phyloP scores from a whole-genome alignment of 1,284 basidiomycete species.

The Irpex sp. region DNA sequence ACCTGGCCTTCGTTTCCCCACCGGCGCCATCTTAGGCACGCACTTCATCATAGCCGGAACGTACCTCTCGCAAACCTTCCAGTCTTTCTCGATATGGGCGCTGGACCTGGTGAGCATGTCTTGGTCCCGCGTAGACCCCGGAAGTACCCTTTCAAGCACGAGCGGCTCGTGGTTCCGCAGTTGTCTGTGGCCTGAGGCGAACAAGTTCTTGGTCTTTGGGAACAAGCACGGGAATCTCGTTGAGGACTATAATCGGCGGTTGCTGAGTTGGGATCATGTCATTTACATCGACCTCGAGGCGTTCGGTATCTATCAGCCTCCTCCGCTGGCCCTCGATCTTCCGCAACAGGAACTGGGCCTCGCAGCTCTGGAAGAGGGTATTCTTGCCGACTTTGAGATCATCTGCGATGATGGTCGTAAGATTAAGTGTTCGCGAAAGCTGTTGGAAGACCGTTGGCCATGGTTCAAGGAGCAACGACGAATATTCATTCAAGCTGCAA shows the following conservation, averaged over 20 bases:
- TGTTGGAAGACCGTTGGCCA: conserved; percentile 86
- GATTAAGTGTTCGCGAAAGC: conserved; percentile 76
- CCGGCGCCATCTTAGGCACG: conserved; percentile 83
- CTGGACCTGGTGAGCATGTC: conserved; percentile 77
- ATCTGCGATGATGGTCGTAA: conserved; percentile 87
- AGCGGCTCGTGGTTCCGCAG: conserved; percentile 86
- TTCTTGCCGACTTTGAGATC: conserved; percentile 85
- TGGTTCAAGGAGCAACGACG: conserved; percentile 84
- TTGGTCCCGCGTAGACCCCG: conserved; percentile 85
- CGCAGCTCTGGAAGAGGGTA: conserved; percentile 72
- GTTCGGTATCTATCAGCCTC: conserved; percentile 90
- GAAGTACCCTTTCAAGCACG: conserved; percentile 57
- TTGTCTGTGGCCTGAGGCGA: conserved; percentile 75
- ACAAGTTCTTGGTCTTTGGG: conserved; percentile 86
- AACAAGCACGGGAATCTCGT: conserved; percentile 84
- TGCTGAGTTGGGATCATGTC: conserved; percentile 89
- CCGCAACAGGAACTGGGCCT: conserved; percentile 76
- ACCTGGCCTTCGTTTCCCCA: conserved; percentile 90
- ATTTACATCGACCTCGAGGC: conserved; percentile 90
- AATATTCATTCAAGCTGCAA: conserved; percentile 53
- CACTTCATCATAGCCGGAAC: conserved; percentile 88
- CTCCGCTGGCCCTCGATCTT: conserved; percentile 62
- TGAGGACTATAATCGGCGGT: conserved; percentile 86
- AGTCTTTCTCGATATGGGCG: conserved; percentile 89
- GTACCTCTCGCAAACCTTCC: conserved; percentile 86